Conservation (phyloP, 129 eudicot species). For the Artemisia annua region DNA sequence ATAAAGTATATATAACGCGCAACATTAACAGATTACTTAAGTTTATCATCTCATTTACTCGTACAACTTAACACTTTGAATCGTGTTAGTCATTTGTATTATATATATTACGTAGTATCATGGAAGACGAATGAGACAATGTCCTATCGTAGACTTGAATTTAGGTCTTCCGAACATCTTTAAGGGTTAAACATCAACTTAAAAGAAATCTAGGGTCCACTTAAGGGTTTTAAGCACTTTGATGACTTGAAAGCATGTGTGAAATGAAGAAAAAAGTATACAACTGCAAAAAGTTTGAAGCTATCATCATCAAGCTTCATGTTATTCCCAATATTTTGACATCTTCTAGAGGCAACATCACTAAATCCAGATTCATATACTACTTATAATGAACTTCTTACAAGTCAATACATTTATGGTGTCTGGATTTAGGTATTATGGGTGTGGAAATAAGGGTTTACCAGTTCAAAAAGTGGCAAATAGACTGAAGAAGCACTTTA, state of each 20-base stretch:
- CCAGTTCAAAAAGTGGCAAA: slow-evolving; percentile 21
- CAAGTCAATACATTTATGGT: not conserved
- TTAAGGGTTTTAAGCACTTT: slow-evolving; percentile 8
- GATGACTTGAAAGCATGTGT: slow-evolving; percentile 38
- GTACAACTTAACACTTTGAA: not conserved
- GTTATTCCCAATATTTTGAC: slow-evolving; percentile 30
- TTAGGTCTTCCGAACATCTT: slow-evolving; percentile 4
- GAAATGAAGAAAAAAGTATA: slow-evolving; percentile 29
- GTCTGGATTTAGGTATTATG: slow-evolving; percentile 1
- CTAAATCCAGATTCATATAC: slow-evolving; percentile 8
- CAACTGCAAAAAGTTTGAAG: slow-evolving; percentile 31
- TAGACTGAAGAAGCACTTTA: slow-evolving; percentile 42
- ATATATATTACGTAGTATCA: not conserved
- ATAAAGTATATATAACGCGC: no score
- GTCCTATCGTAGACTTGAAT: not conserved
- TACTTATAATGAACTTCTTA: not conserved
- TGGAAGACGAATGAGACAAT: not conserved
- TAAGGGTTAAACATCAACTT: not conserved
- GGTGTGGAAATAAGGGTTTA: slow-evolving; percentile 15
- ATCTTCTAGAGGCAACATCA: slow-evolving; percentile 13
- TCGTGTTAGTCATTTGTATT: not conserved
- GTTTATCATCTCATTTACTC: not conserved
- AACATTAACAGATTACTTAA: no score
- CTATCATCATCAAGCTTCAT: slow-evolving; percentile 37
- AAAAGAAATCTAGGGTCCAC: slow-evolving; percentile 19